Base-by-base conservation (phyloP, 2,329 filamentous ascomycete species). In the Phialocephala sp. region DNA sequence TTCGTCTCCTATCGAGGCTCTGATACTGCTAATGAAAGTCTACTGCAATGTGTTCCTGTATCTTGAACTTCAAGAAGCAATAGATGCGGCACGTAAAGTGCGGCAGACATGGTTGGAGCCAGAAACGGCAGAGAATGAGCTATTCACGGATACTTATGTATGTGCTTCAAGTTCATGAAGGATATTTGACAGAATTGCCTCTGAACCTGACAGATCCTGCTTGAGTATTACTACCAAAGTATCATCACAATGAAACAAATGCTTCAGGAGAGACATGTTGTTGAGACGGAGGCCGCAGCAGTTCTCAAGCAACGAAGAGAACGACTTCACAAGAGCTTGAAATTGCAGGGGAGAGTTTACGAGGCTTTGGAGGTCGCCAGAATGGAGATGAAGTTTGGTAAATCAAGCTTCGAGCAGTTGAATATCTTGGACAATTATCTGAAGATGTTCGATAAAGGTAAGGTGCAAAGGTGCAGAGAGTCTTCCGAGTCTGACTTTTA, bases 351-450 rank as follows among this genome's bases (percentile, higher is more conserved):
- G 43, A n/a, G 43, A 18, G 43, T 47, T 18, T 47, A 47, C 18
- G 43, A 47, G 43, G 43, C 43, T 47, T 47, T 20, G 43, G 43
- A 47, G 18, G 43, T 47, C 18, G 43, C 43, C 43, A 47, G 14
- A 47, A 47, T 47, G 43, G 43, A 47, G 43, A 47, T 47, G 43
- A 47, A 47, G 18, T 20, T 47, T 47, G 43, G 43, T 47, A n/a
- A 47, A 47, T 3, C 43, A 22, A 47, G 3, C 43, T 15, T 47
- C n/a, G 43, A 47, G 43, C 43, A 47, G 43, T 18, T 47, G 9
- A 20, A 22, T 47, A 47, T 47, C 18, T 20, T 47, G 4, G 43
- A 47, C 5, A n/a, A 22, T n/a, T 47, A 47, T 47, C n/a, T 47
- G n/a, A 15, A 47, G 43, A 47, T 47, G 15, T 47, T 47, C 18